phyloP scores from a whole-genome alignment of 1,284 basidiomycete genomes.

The Ceratobasidium sp. region DNA sequence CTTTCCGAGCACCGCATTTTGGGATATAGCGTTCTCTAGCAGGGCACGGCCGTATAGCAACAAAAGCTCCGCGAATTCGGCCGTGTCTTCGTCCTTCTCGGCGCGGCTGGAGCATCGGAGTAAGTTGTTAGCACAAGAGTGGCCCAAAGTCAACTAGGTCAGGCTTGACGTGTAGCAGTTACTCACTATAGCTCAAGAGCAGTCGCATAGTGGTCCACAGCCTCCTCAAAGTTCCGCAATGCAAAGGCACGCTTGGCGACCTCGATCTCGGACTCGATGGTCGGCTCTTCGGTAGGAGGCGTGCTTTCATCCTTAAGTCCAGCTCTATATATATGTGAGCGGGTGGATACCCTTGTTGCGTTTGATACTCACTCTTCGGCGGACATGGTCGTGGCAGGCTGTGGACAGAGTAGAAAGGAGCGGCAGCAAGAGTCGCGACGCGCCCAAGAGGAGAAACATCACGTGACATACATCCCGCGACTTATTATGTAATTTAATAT shows the following conservation, averaged over 20 bases:
- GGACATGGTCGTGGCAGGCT: conserved; percentile 9
- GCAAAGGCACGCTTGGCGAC: conserved; percentile 86
- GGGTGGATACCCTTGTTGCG: not conserved
- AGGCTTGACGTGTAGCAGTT: conserved; percentile 48
- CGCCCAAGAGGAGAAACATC: conserved; percentile 32
- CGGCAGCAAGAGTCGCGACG: conserved; percentile 27
- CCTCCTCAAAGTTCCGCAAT: conserved; percentile 84
- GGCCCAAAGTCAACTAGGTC: not conserved
- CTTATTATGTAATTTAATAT: not conserved
- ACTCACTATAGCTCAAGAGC: conserved; percentile 82
- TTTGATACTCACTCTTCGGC: conserved; percentile 1
- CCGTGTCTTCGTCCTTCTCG: conserved; percentile 74
- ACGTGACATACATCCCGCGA: conserved; percentile 1
- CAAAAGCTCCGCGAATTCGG: conserved; percentile 82
- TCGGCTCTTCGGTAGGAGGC: conserved; percentile 39
- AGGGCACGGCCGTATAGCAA: conserved; percentile 87
- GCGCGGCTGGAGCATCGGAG: conserved; percentile 60
- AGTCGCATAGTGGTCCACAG: conserved; percentile 82
- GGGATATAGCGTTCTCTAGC: conserved; percentile 84
- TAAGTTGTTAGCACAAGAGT: conserved; percentile 45
- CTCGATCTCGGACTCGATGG: conserved; percentile 68
- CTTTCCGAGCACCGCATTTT: conserved; percentile 83
- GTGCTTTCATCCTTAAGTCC: not conserved
- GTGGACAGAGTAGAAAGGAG: not conserved
- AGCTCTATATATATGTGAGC: not conserved